Evolutionary conservation across 345 rosid species (phyloP).

Genomic region (Excoecaria agallocha): DNA sequence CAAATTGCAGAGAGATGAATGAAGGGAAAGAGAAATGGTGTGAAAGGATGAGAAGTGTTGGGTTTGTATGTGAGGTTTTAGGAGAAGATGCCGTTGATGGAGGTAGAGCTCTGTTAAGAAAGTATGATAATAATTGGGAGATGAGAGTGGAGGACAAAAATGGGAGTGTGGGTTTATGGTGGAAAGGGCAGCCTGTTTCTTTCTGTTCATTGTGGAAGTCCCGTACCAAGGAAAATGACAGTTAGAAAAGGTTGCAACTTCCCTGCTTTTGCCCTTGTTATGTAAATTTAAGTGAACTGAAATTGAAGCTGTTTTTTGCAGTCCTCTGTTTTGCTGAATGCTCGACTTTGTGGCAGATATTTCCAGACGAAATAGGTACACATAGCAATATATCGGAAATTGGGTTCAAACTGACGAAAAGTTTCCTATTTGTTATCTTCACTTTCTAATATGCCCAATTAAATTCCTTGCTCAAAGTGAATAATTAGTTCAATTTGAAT

Average conservation of each 20-base stretch:
- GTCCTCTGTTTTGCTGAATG: slow-evolving; percentile 3
- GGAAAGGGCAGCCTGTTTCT: slow-evolving; percentile 87
- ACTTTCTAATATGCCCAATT: neutral
- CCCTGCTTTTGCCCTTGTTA: neutral
- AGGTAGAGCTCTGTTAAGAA: slow-evolving; percentile 69
- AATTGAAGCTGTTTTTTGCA: neutral
- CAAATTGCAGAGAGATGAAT: slow-evolving; percentile 50
- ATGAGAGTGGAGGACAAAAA: slow-evolving; percentile 61
- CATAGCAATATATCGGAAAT: neutral
- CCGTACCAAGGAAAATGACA: slow-evolving; percentile 16
- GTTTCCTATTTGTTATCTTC: neutral
- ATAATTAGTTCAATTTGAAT: too few species aligned
- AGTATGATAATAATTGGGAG: slow-evolving; percentile 79
- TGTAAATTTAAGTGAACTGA: slow-evolving; percentile 2
- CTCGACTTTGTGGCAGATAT: neutral
- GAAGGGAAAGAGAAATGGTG: slow-evolving; percentile 77
- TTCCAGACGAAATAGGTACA: neutral
- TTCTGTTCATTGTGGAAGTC: slow-evolving; percentile 76
- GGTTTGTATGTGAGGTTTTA: slow-evolving; percentile 46
- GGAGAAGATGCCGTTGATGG: slow-evolving; percentile 71
- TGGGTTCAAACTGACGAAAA: neutral
- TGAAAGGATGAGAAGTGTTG: slow-evolving; percentile 62
- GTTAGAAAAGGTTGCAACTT: slow-evolving; percentile 7
- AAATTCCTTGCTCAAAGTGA: too few species aligned
- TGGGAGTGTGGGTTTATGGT: slow-evolving; percentile 57